Evolutionary conservation across 2,329 filamentous ascomycete species (phyloP), one percentile per base, ranked within the genome.

Genomic region (Scedosporium apiospermum): DNA sequence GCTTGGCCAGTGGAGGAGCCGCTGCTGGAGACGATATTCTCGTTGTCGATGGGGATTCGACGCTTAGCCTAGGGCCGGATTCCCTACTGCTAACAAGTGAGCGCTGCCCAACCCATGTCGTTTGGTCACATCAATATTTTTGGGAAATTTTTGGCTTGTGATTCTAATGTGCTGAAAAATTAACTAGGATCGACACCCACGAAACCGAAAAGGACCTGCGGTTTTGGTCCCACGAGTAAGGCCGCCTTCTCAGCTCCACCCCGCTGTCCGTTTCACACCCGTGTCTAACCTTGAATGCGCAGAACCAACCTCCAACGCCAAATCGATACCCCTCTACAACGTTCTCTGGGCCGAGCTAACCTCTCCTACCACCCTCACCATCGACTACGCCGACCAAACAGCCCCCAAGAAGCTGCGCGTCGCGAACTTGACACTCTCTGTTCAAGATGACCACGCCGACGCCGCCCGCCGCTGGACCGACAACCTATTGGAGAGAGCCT

Each of bases 341-440:
- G 77, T 97, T 65, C 85, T 97, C 58, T 96, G 91, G 88, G 90
- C 88, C 46, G 86, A 90, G 66, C 72, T 88, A 30, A 77, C 79
- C 58, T 78, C 82, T 55, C 78, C 78, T 62, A 79, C 82, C 23
- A 80, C 82, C 34, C 75, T 96, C 59, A 82, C 82, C 6, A 86
- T 98, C 70, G 84, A 88, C 60, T 95, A 91, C 72, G 91, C 91
- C 57, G 75, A 82, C 38, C 80, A 82, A 1, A 72, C 76, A 26
- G 82, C 83, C 42, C 86, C 87, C 69, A 79, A 82, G 27, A 77
- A 81, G 57, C 80, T 93, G 58, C 81, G 82, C 26, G 80, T 86
- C 9, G 79, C 81, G 9, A 84, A 81, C 62, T 76, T 92, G 65
- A 82, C 80, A 62, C 88, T 91, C 69, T 63, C 63, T 2, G 63